Evolutionary conservation across 495 filamentous ascomycete genomes (phyloP), one percentile per base, ranked within the genome.

Genomic region (Penicillium goetzii): DNA sequence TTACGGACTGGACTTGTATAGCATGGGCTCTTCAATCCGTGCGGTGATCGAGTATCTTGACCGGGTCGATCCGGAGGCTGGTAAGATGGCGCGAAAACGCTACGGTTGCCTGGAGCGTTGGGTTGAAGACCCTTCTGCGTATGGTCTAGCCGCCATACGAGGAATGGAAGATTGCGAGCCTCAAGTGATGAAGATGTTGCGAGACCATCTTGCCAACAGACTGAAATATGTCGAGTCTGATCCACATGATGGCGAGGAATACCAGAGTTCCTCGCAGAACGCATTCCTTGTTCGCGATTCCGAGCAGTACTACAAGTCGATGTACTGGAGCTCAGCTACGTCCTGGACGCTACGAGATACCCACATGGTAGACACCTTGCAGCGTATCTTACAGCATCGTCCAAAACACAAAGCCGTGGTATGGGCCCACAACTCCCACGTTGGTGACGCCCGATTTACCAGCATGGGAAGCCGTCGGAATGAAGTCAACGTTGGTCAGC

Each of bases 341-440:
- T 84, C 81, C 6, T 88, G 85, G 85, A 85, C 84, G 52, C 69
- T 85, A 56, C 80, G 85, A 11, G 85, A 86, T 69, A 74, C 73
- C 7, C 85, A 88, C 64, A 86, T 86, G 84, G 84, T 86, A 56
- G 74, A 85, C 9, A 85, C 85, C 2, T 71, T 88, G 30, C 59
- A 65, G 4, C 79, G 83, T 6, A 61, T 84, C 4, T 64, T 86
- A 28, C 70, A 81, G 40, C 74, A 79, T 41, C 78, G 80, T 23
- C 76, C 34, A 68, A 72, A 5, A 60, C 74, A 73, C 32, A 86
- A 85, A 51, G 85, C 81, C 3, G 74, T 88, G 28, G 80, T 87
- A 1, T 87, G 85, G 85, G 85, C 83, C 58, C 85, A 87, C 62
- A 88, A 86, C 65, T 86, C 83, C 28, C 85, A 86, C 52, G 74